These are phyloP conservation scores for Aspergillus melleus DNA, from an alignment of 2,329 filamentous ascomycete genomes.

Conservation along the genomic window DNA sequence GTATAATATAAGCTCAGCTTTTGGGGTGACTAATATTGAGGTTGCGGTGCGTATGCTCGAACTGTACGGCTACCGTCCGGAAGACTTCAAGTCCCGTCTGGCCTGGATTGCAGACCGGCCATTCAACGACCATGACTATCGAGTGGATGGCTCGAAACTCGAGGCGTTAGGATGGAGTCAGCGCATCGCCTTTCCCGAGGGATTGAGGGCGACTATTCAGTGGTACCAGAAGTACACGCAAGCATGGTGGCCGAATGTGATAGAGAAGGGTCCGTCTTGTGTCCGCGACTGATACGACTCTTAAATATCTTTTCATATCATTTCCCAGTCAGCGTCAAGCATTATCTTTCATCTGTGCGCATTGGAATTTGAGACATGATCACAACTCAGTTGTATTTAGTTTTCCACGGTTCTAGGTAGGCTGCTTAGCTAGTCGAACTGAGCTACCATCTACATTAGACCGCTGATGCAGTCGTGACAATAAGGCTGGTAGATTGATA, in stretches of 20 bases:
- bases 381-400: too few species aligned
- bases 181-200: conserved; percentile 64
- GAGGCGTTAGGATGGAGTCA: conserved; percentile 68
- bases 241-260: conserved; percentile 1
- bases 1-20: conserved; percentile 78
- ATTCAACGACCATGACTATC: conserved; percentile 74
- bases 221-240: conserved; percentile 58
- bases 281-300: too few species aligned
- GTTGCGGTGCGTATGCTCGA: conserved; percentile 66
- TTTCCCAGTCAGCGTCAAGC: too few species aligned
- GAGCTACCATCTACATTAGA: too few species aligned
- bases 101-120: conserved; percentile 76
- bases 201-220: conserved; percentile 63
- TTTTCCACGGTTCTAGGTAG: too few species aligned
- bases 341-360: too few species aligned
- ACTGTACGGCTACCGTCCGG: conserved; percentile 58
- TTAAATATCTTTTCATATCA: too few species aligned
- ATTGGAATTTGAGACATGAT: too few species aligned
- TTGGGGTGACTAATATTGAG: conserved; percentile 73
- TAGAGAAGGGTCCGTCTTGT: too few species aligned
- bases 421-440: too few species aligned
- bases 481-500: neutral
- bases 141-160: conserved; percentile 69
- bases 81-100: conserved; percentile 61
- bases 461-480: too few species aligned